Evolutionary conservation across 768 basidiomycete genomes (phyloP), one percentile per base, ranked within the genome.

Genomic region (Lactifluus echinatus): DNA sequence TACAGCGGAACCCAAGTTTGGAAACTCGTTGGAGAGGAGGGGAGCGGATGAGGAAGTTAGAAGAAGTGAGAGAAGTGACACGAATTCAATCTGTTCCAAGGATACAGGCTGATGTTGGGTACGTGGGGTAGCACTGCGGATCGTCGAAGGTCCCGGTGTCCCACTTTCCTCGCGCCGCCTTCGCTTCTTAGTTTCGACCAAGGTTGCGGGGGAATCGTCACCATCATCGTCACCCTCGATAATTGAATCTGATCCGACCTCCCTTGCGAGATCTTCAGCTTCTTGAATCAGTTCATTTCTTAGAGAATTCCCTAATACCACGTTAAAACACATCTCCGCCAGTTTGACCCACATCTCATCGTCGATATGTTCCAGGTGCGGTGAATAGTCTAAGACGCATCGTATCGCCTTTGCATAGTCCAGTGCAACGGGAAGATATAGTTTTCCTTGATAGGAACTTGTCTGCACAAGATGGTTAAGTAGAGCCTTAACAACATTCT

Each of bases 321-420:
- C 79, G 63, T 91, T 89, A 73, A 95, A 93, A 37, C 79, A 80
- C 39, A 90, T 71, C 63, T 83, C 79, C 34, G 87, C 78, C 43
- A 92, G 69, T 33, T 71, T 73, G 28, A 83, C 68, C 95, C 95
- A 98, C 31, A 63, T 71, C 1, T 73, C 72, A 34, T 78, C 72
- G 10, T 81, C 81, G 50, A 94, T 65, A 63, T 86, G 82, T 43
- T 94, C 87, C 54, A 94, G 74, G 70, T 97, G 93, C 2, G 91
- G 85, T 2, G 72, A 67, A 69, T 82, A 85, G 55, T 73, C 73
- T 50, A 90, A 72, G 8, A 97, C 66, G 56, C 72, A 74, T 54
- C 80, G 80, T 48, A 96, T 73, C 0, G 87, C 77, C 67, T 94
- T 94, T 55, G 87, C 75, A 68, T 92, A 94, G 68, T 94, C 83